Evolutionary conservation across 805 yeast species (phyloP).

Genomic region (Allodekkera sacchari): DNA sequence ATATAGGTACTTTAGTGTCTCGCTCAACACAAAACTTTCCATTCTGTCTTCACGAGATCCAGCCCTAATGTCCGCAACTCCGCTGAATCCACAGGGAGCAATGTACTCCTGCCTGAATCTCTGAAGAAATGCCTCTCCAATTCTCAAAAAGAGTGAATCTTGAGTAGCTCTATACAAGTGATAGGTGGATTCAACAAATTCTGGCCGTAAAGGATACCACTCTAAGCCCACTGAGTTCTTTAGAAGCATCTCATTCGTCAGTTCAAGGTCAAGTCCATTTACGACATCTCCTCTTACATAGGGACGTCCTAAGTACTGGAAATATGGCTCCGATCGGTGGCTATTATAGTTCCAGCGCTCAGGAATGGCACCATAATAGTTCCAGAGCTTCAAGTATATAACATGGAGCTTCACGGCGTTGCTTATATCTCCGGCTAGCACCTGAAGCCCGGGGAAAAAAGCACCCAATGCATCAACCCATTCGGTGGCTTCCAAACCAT

Average conservation of each 20-base stretch:
- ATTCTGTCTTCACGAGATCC: constrained; percentile 67
- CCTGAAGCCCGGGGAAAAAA: constrained; percentile 82
- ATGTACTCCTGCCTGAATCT: constrained; percentile 45
- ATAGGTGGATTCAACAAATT: constrained; percentile 83
- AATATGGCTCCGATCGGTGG: constrained; percentile 12
- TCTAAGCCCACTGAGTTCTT: constrained; percentile 47
- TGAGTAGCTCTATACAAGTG: constrained; percentile 73
- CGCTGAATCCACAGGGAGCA: constrained; percentile 74
- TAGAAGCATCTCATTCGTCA: constrained; percentile 18
- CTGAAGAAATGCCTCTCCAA: constrained; percentile 59
- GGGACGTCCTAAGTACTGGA: constrained; percentile 6
- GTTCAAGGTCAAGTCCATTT: constrained; percentile 12
- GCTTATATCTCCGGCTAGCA: constrained; percentile 61
- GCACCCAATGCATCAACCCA: constrained; percentile 90
- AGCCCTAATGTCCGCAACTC: constrained; percentile 57
- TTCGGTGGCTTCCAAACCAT: constrained; percentile 40
- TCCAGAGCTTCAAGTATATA: constrained; percentile 70
- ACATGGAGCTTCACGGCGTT: constrained; percentile 58
- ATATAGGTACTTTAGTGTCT: constrained; percentile 77
- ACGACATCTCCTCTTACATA: constrained; percentile 14
- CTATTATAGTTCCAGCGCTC: constrained; percentile 67
- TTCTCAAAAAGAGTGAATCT: constrained; percentile 74
- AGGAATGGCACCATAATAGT: constrained; percentile 71
- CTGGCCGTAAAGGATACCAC: constrained; percentile 94
- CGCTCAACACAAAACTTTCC: constrained; percentile 89